Evolutionary conservation across 257 asterid species (phyloP).

Genomic region (Capsicum chinense): DNA sequence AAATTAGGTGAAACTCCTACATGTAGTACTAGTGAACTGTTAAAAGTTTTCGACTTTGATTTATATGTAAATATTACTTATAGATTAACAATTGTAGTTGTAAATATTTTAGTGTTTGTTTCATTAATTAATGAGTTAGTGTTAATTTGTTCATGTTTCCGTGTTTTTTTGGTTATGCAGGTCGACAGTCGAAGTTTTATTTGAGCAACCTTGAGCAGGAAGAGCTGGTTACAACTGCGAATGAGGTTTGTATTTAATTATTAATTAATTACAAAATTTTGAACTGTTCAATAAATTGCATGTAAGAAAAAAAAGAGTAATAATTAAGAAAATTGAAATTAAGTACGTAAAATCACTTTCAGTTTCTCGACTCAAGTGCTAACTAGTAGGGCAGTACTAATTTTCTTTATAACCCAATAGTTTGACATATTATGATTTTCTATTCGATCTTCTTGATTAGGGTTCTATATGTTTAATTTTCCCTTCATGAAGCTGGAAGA

Average conservation of each 20-base stretch:
- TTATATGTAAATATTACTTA: slow-evolving; percentile 31
- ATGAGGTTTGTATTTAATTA: slow-evolving; percentile 36
- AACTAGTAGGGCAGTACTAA: background rate
- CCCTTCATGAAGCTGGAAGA: background rate
- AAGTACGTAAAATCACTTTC: background rate
- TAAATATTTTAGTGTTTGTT: no score
- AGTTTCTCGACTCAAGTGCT: background rate
- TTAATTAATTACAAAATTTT: background rate
- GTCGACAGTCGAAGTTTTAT: slow-evolving; percentile 36
- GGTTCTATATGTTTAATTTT: background rate
- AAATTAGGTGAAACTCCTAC: background rate
- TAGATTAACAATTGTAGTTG: background rate
- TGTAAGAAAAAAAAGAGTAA: background rate
- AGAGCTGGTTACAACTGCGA: slow-evolving; percentile 28
- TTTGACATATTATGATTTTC: background rate
- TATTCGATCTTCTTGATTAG: background rate
- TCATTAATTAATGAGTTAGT: background rate
- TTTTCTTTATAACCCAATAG: background rate
- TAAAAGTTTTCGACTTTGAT: background rate
- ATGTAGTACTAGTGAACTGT: background rate
- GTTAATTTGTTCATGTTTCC: background rate
- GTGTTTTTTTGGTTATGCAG: slow-evolving; percentile 28
- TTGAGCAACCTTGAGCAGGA: slow-evolving; percentile 33
- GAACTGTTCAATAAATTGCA: background rate
- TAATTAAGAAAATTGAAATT: background rate